Conservation (phyloP, 2,329 filamentous ascomycete genomes). For the Trichoderma simmonsii region DNA sequence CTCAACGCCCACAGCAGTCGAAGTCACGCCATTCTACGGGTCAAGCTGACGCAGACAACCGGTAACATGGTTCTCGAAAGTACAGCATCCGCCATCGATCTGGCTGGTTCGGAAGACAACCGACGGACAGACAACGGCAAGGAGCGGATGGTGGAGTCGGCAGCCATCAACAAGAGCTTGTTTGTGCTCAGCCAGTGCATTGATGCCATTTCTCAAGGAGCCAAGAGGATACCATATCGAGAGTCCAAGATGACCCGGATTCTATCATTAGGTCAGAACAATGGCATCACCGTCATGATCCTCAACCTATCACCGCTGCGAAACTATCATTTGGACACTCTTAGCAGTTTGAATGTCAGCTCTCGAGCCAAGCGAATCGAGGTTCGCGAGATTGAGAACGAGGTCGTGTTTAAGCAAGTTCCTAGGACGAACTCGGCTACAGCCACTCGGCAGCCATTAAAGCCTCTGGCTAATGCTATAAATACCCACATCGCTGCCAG, state of each 20-base stretch:
- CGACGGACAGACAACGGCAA: conserved; percentile 90
- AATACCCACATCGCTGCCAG: conserved; percentile 74
- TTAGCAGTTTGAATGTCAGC: conserved; percentile 91
- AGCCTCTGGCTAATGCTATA: conserved; percentile 70
- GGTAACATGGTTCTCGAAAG: conserved; percentile 68
- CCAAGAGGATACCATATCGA: conserved; percentile 81
- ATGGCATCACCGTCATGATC: conserved; percentile 94
- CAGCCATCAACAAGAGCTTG: conserved; percentile 95
- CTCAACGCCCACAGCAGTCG: conserved; percentile 87
- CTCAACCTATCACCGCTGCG: conserved; percentile 88
- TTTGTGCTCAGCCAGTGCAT: conserved; percentile 95
- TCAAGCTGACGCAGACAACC: conserved; percentile 78
- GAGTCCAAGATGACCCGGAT: conserved; percentile 98
- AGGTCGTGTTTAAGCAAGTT: conserved; percentile 79
- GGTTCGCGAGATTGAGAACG: conserved; percentile 91
- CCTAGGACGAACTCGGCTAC: conserved; percentile 51
- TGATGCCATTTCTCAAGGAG: conserved; percentile 78
- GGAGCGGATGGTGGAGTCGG: conserved; percentile 88
- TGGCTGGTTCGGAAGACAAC: conserved; percentile 95
- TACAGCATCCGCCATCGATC: conserved; percentile 88
- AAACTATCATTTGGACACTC: conserved; percentile 88
- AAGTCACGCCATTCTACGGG: conserved; percentile 85
- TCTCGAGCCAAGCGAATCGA: conserved; percentile 96
- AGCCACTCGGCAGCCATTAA: conserved; percentile 68
- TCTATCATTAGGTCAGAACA: conserved; percentile 86